phyloP scores from a whole-genome alignment of 1,284 basidiomycete genomes.

The Schizophyllum commune region DNA sequence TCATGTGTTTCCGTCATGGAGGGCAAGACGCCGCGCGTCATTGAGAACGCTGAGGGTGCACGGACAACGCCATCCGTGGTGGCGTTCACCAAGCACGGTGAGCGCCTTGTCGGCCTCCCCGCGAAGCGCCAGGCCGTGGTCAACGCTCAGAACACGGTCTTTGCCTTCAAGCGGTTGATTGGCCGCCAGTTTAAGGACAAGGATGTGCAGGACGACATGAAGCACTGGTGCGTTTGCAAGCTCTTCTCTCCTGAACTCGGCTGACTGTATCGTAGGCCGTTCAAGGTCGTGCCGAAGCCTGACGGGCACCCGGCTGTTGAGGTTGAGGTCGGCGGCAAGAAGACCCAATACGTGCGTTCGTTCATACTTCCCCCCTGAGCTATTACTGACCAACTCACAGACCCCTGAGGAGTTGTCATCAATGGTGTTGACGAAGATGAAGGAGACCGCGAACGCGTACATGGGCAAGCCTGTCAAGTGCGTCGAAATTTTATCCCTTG shows the following conservation, averaged over 20 bases:
- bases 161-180: constrained; percentile 95
- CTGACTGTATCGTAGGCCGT: constrained; percentile 46
- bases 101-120: constrained; percentile 91
- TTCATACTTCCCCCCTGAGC: not conserved
- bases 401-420: constrained; percentile 79
- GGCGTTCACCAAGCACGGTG: constrained; percentile 94
- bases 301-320: constrained; percentile 70
- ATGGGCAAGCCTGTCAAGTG: constrained; percentile 92
- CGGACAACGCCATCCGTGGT: constrained; percentile 98
- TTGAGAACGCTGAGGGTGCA: constrained; percentile 97
- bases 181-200: constrained; percentile 91
- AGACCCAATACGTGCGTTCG: constrained; percentile 54
- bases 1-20: constrained; percentile 96
- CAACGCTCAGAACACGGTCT: constrained; percentile 92
- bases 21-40: constrained; percentile 89
- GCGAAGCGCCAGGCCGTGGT: constrained; percentile 98
- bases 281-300: constrained; percentile 68
- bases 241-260: not conserved
- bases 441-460: constrained; percentile 89
- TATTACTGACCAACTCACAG: constrained; percentile 27
- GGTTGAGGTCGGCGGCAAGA: constrained; percentile 74
- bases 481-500: constrained; percentile 24
- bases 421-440: constrained; percentile 90
- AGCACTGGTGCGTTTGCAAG: constrained; percentile 70
- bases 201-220: constrained; percentile 89